Evolutionary conservation across 306 rosid genomes (phyloP), one percentile per base, ranked within the genome.

Genomic region (Coriaria nepalensis): DNA sequence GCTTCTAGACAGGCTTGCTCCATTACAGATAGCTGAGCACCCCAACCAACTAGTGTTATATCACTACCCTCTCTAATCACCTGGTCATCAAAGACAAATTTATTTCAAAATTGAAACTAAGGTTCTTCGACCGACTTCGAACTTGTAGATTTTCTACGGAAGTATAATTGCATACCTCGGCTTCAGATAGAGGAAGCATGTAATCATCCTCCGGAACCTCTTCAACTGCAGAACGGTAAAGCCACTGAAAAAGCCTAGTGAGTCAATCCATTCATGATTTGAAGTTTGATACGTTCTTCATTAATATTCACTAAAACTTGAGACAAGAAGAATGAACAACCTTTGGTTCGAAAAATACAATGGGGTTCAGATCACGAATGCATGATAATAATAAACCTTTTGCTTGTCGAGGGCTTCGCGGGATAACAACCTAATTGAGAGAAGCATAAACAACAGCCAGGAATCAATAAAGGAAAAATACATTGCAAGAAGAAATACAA

Each of bases 21-120:
- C 94, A 90, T 77, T 47, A 73, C 20, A 49, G 95, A 62, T 69
- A 90, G 73, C 47, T 90, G 96, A 45, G 96, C 95, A 58, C 98
- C 98, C 98, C 98, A 90, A 49, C 98, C 98, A 54, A 90, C 85
- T 49, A 90, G 93, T 50, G 98, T 90, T 53, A 90, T 79, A 64
- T 90, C 98, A 33, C 45, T 60, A 43, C 98, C 98, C 57, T 73
- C 74, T 47, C 76, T 82, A 64, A 85, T 59, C 49, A 90, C 82
- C 98, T 90, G 74, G 49, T 61, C 35, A 45, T 38, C 14, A 7
- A 42, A 60, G n/a, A n/a, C n/a, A n/a, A n/a, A n/a, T n/a, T n/a
- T n/a, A n/a, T n/a, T n/a, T n/a, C n/a, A n/a, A n/a, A n/a, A n/a
- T n/a, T n/a, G n/a, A n/a, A n/a, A n/a, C n/a, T n/a, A n/a, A n/a